Percentiles rank a stretch among this genome's conserved stretches.
Evolutionary conservation across 2,329 filamentous ascomycete genomes (phyloP).

Genomic region (Alternaria brassicae): DNA sequence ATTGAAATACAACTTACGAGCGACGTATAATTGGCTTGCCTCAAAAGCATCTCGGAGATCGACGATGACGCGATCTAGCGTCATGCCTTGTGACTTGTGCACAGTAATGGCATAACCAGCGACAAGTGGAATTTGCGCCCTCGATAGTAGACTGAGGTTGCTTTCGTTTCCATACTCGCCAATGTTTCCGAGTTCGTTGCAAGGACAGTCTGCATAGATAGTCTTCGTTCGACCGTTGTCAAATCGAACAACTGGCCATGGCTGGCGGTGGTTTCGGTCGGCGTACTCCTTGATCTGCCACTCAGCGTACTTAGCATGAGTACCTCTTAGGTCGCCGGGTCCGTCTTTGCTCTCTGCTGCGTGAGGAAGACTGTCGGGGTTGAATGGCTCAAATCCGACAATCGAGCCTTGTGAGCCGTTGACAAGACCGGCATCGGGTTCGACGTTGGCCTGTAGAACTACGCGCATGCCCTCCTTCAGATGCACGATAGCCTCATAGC

Average conservation of each 20-base stretch:
- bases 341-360: constrained; percentile 20
- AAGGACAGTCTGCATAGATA: constrained; percentile 61
- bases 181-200: constrained; percentile 57
- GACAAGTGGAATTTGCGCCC: constrained; percentile 68
- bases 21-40: constrained; percentile 68
- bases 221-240: constrained; percentile 55
- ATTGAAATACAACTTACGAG: constrained; percentile 40
- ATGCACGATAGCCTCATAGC: constrained; percentile 54
- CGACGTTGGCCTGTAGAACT: constrained; percentile 61
- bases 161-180: background rate
- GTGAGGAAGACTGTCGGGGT: constrained; percentile 36
- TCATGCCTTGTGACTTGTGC: constrained; percentile 67
- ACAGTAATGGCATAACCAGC: constrained; percentile 70
- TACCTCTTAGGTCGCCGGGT: constrained; percentile 43
- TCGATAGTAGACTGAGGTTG: constrained; percentile 55
- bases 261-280: constrained; percentile 37
- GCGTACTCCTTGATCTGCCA: constrained; percentile 52
- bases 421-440: constrained; percentile 38
- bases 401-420: constrained; percentile 48
- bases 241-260: constrained; percentile 63
- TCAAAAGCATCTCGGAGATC: constrained; percentile 62
- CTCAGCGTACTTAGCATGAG: constrained; percentile 50
- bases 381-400: constrained; percentile 48
- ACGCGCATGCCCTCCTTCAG: constrained; percentile 62
- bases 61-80: constrained; percentile 65